phyloP scores from a whole-genome alignment of 306 rosid genomes.

The barrel medic (Medicago truncatula) region MtrunA17r5.0-ANR NC_053047.1:12169001-12169500 shows the following conservation, averaged over 20 bases:
- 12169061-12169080: slow-evolving; percentile 44
- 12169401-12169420: slow-evolving; percentile 46
- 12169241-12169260: slow-evolving; percentile 56
- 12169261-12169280: slow-evolving; percentile 64
- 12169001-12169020: slow-evolving; percentile 59
- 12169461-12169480: slow-evolving; percentile 48
- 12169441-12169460: slow-evolving; percentile 42
- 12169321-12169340: slow-evolving; percentile 54
- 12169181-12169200: slow-evolving; percentile 37
- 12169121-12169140: slow-evolving; percentile 50
- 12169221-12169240: slow-evolving; percentile 51
- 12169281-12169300: slow-evolving; percentile 50
- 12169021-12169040: slow-evolving; percentile 37
- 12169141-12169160: slow-evolving; percentile 45
- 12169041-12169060: slow-evolving; percentile 40
- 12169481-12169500: slow-evolving; percentile 38
- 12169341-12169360: slow-evolving; percentile 61
- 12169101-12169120: slow-evolving; percentile 49
- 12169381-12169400: slow-evolving; percentile 46
- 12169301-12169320: slow-evolving; percentile 54
- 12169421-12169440: slow-evolving; percentile 45
- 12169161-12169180: slow-evolving; percentile 39
- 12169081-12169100: slow-evolving; percentile 60
- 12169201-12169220: slow-evolving; percentile 53
- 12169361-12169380: slow-evolving; percentile 51